Conservation (phyloP, 495 filamentous ascomycete species). For the Xylaria grammica region DNA sequence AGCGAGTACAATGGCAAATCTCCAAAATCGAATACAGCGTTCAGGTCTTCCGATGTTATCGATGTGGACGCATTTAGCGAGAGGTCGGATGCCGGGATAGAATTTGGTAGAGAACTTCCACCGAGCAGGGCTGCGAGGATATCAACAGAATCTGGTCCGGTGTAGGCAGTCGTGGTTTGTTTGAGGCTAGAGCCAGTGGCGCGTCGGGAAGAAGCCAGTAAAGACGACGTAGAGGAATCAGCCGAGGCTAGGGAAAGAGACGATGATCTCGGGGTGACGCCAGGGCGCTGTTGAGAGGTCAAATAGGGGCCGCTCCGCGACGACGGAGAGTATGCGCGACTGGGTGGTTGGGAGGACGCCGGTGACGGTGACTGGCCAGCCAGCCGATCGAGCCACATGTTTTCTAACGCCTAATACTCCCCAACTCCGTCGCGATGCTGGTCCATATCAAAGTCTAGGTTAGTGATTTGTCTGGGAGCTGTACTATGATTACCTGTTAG, state of each 20-base stretch:
- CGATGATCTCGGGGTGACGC: conserved; percentile 63
- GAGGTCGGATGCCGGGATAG: not conserved
- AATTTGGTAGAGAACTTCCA: conserved; percentile 32
- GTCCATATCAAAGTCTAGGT: conserved; percentile 15
- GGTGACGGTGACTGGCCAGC: conserved; percentile 72
- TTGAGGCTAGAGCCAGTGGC: conserved; percentile 71
- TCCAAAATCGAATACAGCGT: conserved; percentile 75
- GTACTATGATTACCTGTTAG: too few species aligned
- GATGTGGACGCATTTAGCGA: conserved; percentile 21
- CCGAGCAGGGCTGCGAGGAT: conserved; percentile 76
- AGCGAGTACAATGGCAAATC: conserved; percentile 77
- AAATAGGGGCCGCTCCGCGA: conserved; percentile 64
- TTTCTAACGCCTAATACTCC: conserved; percentile 21
- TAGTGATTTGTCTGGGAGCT: not conserved
- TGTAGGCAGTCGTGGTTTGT: conserved; percentile 56
- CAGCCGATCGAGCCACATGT: conserved; percentile 90
- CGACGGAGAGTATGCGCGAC: conserved; percentile 72
- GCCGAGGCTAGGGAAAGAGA: conserved; percentile 70
- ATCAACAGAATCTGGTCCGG: conserved; percentile 72
- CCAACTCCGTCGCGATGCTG: conserved; percentile 6
- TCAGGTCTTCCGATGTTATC: conserved; percentile 50
- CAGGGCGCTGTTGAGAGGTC: conserved; percentile 59
- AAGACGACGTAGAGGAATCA: conserved; percentile 71
- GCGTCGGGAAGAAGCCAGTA: conserved; percentile 64
- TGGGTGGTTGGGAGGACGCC: conserved; percentile 56